These are phyloP conservation scores for Aureobasidium leucospermi DNA, from an alignment of 2,329 filamentous ascomycete genomes.

Conservation along the genomic window DNA sequence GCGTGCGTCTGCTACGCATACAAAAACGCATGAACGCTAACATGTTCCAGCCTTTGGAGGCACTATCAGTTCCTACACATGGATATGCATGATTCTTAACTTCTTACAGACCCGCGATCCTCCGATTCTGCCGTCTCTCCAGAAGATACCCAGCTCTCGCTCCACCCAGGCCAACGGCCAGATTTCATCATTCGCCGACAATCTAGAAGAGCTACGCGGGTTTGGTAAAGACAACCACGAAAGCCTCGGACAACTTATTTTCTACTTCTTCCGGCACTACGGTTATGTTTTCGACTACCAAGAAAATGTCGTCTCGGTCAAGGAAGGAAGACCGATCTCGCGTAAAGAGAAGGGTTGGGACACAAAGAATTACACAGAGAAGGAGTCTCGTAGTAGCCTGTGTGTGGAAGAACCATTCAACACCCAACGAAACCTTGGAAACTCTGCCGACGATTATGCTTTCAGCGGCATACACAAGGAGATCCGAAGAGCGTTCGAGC, in stretches of 20 bases:
- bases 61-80: conserved; percentile 95
- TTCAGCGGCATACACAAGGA: conserved; percentile 88
- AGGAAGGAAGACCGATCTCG: conserved; percentile 67
- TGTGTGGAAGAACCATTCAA: conserved; percentile 98
- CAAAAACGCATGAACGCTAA: conserved; percentile 3
- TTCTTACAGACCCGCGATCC: conserved; percentile 85
- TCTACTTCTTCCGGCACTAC: conserved; percentile 92
- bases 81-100: conserved; percentile 97
- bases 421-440: conserved; percentile 77
- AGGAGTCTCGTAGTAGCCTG: conserved; percentile 59
- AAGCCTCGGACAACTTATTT: conserved; percentile 76
- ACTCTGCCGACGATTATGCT: conserved; percentile 91
- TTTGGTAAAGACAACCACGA: conserved; percentile 77
- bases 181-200: conserved; percentile 76
- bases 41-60: conserved; percentile 66
- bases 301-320: conserved; percentile 74
- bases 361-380: conserved; percentile 41
- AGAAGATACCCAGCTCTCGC: conserved; percentile 61
- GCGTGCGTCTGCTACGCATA: conserved; percentile 32
- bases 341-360: conserved; percentile 89
- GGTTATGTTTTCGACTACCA: conserved; percentile 90
- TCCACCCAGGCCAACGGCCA: conserved; percentile 56
- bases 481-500: conserved; percentile 77
- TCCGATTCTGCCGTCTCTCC: conserved; percentile 77
- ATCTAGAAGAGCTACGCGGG: conserved; percentile 64